Conservation (phyloP, 2,329 filamentous ascomycete genomes). For the Pseudogymnoascus sp. region DNA sequence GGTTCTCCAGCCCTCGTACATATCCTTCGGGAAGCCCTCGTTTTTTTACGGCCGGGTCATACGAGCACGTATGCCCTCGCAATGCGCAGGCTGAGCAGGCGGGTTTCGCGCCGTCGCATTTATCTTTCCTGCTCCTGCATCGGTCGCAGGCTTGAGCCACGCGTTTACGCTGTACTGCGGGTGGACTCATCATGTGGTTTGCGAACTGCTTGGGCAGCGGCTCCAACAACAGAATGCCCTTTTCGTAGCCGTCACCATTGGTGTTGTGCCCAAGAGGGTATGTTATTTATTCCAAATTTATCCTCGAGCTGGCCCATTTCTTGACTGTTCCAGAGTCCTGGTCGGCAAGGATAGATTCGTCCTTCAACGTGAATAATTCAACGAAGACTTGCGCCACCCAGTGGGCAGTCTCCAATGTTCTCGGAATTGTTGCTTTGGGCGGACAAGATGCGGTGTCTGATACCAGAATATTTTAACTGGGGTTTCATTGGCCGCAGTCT, state of each 20-base stretch:
- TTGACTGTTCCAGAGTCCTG: neutral
- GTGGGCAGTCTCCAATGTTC: neutral
- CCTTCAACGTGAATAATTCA: neutral
- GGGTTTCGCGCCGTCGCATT: slow-evolving; percentile 63
- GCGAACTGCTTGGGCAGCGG: neutral
- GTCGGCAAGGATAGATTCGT: neutral
- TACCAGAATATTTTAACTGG: neutral
- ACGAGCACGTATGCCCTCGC: slow-evolving; percentile 56
- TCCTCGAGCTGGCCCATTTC: neutral
- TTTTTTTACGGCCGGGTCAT: slow-evolving; percentile 63
- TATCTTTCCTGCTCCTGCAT: slow-evolving; percentile 59
- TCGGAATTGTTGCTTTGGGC: neutral
- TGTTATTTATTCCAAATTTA: neutral
- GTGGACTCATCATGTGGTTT: neutral
- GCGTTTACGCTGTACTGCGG: neutral
- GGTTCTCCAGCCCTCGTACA: slow-evolving; percentile 57
- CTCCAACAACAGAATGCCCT: neutral
- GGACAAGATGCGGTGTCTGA: neutral
- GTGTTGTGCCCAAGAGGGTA: slow-evolving; percentile 6
- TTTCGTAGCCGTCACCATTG: neutral
- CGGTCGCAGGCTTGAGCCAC: slow-evolving; percentile 51
- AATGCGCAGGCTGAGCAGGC: slow-evolving; percentile 58
- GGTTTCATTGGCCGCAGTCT: neutral
- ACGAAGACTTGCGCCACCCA: neutral
- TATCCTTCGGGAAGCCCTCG: slow-evolving; percentile 69